phyloP scores from a whole-genome alignment of 2,329 filamentous ascomycete genomes.

The Aspergillus ochraceus region DNA sequence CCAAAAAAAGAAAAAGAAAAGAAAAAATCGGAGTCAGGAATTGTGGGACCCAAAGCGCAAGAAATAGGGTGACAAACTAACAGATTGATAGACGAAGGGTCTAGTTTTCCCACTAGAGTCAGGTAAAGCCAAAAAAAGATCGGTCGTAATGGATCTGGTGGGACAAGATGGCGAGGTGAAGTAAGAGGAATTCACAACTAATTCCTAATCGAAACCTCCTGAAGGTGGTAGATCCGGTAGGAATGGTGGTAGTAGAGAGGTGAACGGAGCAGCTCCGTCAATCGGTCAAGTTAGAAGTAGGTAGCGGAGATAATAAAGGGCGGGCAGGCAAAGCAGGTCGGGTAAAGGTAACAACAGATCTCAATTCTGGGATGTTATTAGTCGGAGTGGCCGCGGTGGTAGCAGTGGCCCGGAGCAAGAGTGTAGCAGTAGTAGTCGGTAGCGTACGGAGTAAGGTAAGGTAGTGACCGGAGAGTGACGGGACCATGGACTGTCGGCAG shows the following conservation, averaged over 20 bases:
- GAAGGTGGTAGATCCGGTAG: no score
- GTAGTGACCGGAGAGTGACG: conserved; percentile 6
- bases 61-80: background rate
- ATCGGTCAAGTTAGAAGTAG: no score
- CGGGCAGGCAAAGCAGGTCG: background rate
- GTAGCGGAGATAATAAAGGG: no score
- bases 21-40: conserved; percentile 5
- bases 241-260: no score
- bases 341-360: background rate
- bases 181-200: no score
- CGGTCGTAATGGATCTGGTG: no score
- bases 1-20: conserved; percentile 7
- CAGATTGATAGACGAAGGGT: background rate
- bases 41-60: conserved; percentile 13
- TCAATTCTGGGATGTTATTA: background rate
- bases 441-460: background rate
- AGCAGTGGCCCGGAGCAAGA: conserved; percentile 4
- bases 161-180: no score
- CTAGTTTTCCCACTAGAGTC: background rate
- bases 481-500: conserved; percentile 10
- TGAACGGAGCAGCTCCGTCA: no score
- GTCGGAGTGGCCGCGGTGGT: conserved; percentile 7
- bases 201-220: no score
- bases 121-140: background rate
- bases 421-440: background rate